Conservation (phyloP, 805 yeast species). For the Saturnispora halmiae region DNA sequence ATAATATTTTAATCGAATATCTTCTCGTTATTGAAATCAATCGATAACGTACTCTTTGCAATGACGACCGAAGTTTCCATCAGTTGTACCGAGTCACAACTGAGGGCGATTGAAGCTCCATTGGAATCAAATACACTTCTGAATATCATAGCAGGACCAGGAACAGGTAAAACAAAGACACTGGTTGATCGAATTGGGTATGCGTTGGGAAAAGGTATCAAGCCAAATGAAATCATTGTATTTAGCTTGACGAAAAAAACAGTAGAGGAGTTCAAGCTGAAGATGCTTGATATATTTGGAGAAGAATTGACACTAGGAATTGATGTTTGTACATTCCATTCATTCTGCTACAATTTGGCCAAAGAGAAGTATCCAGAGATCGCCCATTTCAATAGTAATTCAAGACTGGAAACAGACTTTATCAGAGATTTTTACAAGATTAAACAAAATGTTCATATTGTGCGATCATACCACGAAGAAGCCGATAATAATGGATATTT, state of each 20-base stretch:
- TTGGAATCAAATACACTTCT: conserved; percentile 33
- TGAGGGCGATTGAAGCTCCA: conserved; percentile 36
- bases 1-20: too few relatives aligned
- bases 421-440: conserved; percentile 1
- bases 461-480: too few relatives aligned
- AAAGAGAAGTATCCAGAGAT: conserved; percentile 24
- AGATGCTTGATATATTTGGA: conserved; percentile 28
- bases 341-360: conserved; percentile 45
- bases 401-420: conserved; percentile 1
- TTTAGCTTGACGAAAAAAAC: conserved; percentile 64
- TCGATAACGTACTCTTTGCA: too few relatives aligned
- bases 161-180: conserved; percentile 64
- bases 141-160: conserved; percentile 60
- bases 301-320: conserved; percentile 27
- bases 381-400: not conserved
- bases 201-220: conserved; percentile 29
- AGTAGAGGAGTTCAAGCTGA: conserved; percentile 38
- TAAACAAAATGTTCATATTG: not conserved
- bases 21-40: too few relatives aligned
- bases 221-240: conserved; percentile 49
- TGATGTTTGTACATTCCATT: conserved; percentile 53
- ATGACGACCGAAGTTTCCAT: conserved; percentile 14
- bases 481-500: conserved; percentile 1
- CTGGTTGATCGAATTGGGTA: conserved; percentile 44
- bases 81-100: conserved; percentile 38